Base-by-base conservation (phyloP, 1,139 yeast species). In the Candida sp. region DNA sequence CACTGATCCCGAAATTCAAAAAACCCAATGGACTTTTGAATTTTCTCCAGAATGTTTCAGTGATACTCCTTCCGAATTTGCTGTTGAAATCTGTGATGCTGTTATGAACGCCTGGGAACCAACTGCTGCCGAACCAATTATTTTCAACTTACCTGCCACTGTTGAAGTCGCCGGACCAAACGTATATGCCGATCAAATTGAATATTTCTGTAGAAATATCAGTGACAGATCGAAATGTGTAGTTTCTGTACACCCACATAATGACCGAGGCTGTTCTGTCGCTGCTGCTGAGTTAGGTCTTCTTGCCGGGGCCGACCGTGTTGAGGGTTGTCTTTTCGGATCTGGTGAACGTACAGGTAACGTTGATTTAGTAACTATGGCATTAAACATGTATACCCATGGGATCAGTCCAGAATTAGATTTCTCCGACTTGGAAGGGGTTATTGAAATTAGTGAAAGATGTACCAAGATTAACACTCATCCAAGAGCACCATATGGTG, bases 301-400 rank as follows among this genome's bases (percentile, higher is more conserved):
- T 42, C 58, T 73, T 56, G 79, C 79, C 9, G 79, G 79, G 43
- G 79, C 78, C 38, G 78, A 73, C 55, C 63, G 79, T 56, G 75
- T 73, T 23, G 79, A 73, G 52, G 79, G 79, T 2, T 73, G 78
- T 60, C 64, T 73, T 43, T 73, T 73, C 44, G 79, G 79, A 12
- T 73, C 71, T 46, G 79, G 79, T 49, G 79, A 73, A 57, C 63
- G 79, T 57, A 73, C 79, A 15, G 79, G 79, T 47, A 73, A 73
- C 47, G 79, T 73, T 43, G 79, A 73, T 51, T 65, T 73, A 51
- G 70, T 73, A 30, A 73, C 79, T 7, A 67, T 73, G 42, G 79
- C 79, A 4, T 66, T 73, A 45, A 73, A 73, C 55, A 56, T 73
- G 61, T 73, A 73, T 56, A 72, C 79, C 12, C 73, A 73, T 43